These are phyloP conservation scores for Nadsonia commutata DNA, from an alignment of 1,139 yeast genomes.

Conservation along the genomic window DNA sequence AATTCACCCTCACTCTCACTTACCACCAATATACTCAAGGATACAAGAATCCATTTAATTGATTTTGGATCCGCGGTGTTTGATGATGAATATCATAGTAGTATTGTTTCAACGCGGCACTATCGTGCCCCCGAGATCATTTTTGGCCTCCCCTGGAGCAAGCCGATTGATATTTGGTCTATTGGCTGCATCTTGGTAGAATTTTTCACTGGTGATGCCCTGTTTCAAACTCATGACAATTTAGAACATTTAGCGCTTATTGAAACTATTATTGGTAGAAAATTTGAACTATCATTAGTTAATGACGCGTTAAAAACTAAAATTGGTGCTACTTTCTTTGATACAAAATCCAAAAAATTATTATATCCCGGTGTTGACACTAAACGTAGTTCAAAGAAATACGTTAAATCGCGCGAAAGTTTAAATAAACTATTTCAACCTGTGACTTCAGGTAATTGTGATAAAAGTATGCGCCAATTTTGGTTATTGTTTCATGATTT, in stretches of 20 bases:
- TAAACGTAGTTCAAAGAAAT: slow-evolving; percentile 29
- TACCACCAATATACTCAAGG: slow-evolving; percentile 38
- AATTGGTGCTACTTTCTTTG: slow-evolving; percentile 14
- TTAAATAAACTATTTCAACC: slow-evolving; percentile 2
- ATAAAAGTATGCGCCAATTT: slow-evolving; percentile 20
- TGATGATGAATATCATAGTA: slow-evolving; percentile 84
- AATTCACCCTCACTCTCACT: slow-evolving; percentile 6
- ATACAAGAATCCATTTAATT: slow-evolving; percentile 76
- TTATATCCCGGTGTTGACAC: slow-evolving; percentile 26
- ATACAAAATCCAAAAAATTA: slow-evolving; percentile 9
- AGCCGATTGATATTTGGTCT: slow-evolving; percentile 95
- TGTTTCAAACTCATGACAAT: slow-evolving; percentile 90
- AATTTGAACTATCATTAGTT: slow-evolving; percentile 18
- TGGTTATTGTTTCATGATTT: slow-evolving; percentile 45
- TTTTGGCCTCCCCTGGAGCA: slow-evolving; percentile 83
- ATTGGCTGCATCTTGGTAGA: slow-evolving; percentile 90
- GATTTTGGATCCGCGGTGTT: slow-evolving; percentile 96
- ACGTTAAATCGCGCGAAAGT: slow-evolving; percentile 26
- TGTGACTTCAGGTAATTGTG: slow-evolving; percentile 4
- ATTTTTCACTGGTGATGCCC: slow-evolving; percentile 85
- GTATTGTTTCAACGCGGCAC: slow-evolving; percentile 81
- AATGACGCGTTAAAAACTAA: slow-evolving; percentile 15
- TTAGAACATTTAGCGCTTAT: slow-evolving; percentile 90
- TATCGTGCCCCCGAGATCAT: slow-evolving; percentile 97
- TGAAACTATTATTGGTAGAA: slow-evolving; percentile 48